Base-by-base conservation (phyloP, 2,329 filamentous ascomycete genomes). In the Penicillium occitanis region DNA sequence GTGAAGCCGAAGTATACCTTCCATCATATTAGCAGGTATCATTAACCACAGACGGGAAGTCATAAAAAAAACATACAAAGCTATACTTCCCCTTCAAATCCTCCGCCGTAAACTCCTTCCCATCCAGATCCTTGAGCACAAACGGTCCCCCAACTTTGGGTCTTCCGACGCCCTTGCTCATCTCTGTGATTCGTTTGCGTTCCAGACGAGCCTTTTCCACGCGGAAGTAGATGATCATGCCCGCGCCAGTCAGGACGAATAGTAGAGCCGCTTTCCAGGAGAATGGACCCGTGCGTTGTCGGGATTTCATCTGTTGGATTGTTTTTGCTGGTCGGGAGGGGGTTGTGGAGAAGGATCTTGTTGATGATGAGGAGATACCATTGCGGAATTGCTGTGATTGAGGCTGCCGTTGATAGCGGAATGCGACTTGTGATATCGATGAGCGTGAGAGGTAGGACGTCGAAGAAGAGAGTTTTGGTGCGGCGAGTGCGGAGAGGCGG, bases 1-100 rank as follows among this genome's bases (percentile, higher is more conserved):
- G 92, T 94, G 85, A 99, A 99, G 74, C 95, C 95, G 77, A 99
- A 99, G 82, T 99, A 99, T 44, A 98, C 88, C 92, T 95, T 42
- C 19, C n/a, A 22, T 5, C 30, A 14, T 3, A 25, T 37, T 5
- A 57, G 51, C 51, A 55, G 5, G 11, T 33, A 3, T 35, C 19
- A 19, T 35, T 5, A 22, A 48, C 11, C 8, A 19, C 2, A 33
- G 5, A 30, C 25, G 8, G n/a, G 3, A 6, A 2, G 22, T 0
- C 11, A 19, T 13, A 44, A 13, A 11, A 35, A 13, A 2, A 35
- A 75, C 80, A 68, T 71, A 83, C 81, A 72, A 83, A 78, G 68
- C 75, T 79, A 81, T 97, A 95, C 78, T 91, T 91, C 63, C 95
- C 95, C 83, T 90, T 91, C 83, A 98, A 85, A 78, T 94, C 88